phyloP scores from a whole-genome alignment of 306 rosid genomes.

The Lathyrus tuberosus region DNA sequence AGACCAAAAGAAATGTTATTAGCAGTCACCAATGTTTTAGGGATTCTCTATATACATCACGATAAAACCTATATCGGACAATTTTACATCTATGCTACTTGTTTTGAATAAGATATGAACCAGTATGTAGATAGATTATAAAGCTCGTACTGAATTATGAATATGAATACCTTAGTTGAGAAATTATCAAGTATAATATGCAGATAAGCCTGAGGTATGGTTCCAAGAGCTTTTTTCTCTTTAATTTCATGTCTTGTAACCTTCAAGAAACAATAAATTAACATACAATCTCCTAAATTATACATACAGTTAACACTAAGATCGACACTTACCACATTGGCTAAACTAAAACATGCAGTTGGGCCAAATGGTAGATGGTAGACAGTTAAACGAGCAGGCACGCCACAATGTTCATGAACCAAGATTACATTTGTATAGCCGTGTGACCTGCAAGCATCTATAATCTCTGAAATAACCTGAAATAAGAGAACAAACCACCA shows the following conservation, averaged over 20 bases:
- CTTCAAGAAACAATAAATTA: slow-evolving; percentile 49
- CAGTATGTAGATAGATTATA: no score
- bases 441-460: slow-evolving; percentile 83
- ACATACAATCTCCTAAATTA: slow-evolving; percentile 17
- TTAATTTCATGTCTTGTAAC: slow-evolving; percentile 92
- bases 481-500: no score
- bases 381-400: slow-evolving; percentile 84
- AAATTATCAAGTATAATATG: slow-evolving; percentile 80
- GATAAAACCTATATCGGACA: no score
- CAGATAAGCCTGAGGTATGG: slow-evolving; percentile 92
- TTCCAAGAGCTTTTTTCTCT: slow-evolving; percentile 78
- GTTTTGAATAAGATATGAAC: no score
- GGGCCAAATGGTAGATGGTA: slow-evolving; percentile 93
- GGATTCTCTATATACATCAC: no score
- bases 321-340: slow-evolving; percentile 73
- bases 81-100: no score
- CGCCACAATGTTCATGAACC: slow-evolving; percentile 97
- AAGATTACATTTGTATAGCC: slow-evolving; percentile 83
- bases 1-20: no score
- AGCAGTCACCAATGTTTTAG: no score
- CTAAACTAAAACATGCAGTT: slow-evolving; percentile 86
- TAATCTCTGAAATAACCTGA: no score
- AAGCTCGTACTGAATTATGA: slow-evolving; percentile 20
- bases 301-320: slow-evolving; percentile 14
- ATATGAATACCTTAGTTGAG: slow-evolving; percentile 70